Conservation (phyloP, 1,284 basidiomycete species). For the Neolentinus lepideus region DNA sequence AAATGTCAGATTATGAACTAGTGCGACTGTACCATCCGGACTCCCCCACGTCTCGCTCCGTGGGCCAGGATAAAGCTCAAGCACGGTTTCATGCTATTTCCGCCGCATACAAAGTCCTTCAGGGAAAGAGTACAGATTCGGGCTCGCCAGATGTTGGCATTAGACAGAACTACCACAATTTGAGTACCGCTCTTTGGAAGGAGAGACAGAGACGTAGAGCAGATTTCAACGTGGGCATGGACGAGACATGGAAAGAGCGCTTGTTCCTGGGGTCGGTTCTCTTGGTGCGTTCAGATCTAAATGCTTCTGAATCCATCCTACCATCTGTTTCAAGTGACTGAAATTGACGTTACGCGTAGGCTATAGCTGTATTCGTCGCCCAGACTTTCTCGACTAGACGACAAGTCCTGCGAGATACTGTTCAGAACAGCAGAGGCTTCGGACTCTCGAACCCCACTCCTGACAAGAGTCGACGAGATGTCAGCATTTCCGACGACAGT, state of each 20-base stretch:
- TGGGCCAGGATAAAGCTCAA: slow-evolving; percentile 41
- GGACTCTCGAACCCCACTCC: neutral
- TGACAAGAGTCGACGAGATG: neutral
- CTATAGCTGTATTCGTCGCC: slow-evolving; percentile 17
- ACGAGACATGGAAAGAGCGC: slow-evolving; percentile 52
- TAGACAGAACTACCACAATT: slow-evolving; percentile 19
- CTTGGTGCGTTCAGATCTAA: slow-evolving; percentile 29
- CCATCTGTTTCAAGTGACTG: neutral
- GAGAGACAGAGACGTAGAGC: slow-evolving; percentile 26
- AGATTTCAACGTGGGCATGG: slow-evolving; percentile 20
- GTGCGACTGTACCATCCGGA: slow-evolving; percentile 68
- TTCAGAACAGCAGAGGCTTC: neutral
- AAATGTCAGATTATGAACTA: slow-evolving; percentile 55
- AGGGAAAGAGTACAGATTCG: slow-evolving; percentile 25
- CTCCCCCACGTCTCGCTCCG: slow-evolving; percentile 39
- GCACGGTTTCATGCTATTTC: slow-evolving; percentile 56
- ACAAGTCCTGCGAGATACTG: slow-evolving; percentile 10
- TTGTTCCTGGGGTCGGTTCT: slow-evolving; percentile 40
- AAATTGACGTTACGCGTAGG: slow-evolving; percentile 7
- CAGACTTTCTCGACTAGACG: slow-evolving; percentile 19
- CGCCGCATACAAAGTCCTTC: slow-evolving; percentile 51
- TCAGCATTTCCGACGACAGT: neutral
- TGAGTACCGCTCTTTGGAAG: slow-evolving; percentile 26
- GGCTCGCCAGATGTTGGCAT: slow-evolving; percentile 28
- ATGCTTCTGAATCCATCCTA: neutral